Conservation (phyloP, 2,329 filamentous ascomycete genomes). For the Neopestalotiopsis clavispora region DNA sequence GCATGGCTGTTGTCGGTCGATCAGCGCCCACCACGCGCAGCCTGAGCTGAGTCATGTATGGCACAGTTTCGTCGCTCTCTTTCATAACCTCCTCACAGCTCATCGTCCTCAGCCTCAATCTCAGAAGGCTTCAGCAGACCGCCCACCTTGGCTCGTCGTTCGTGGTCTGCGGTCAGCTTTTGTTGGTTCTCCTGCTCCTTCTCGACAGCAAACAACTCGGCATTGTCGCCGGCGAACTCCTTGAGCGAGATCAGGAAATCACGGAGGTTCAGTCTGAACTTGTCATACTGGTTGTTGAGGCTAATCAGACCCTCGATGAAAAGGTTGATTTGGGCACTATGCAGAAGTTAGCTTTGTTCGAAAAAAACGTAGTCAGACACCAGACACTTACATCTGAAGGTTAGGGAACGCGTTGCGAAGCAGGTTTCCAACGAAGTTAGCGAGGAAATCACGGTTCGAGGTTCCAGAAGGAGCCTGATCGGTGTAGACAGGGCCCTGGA, state of each 20-base stretch:
- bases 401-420: slow-evolving; percentile 93
- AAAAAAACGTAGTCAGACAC: background rate
- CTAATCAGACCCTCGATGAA: slow-evolving; percentile 92
- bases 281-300: slow-evolving; percentile 85
- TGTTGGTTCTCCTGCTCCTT: slow-evolving; percentile 90
- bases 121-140: slow-evolving; percentile 97
- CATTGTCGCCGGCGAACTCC: slow-evolving; percentile 94
- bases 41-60: slow-evolving; percentile 38
- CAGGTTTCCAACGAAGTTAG: slow-evolving; percentile 83
- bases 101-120: slow-evolving; percentile 84
- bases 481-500: slow-evolving; percentile 88
- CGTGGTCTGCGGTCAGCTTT: slow-evolving; percentile 85
- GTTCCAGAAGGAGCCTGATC: slow-evolving; percentile 86
- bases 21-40: slow-evolving; percentile 22
- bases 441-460: slow-evolving; percentile 87
- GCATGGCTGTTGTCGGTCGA: slow-evolving; percentile 25
- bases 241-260: slow-evolving; percentile 98
- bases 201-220: slow-evolving; percentile 91
- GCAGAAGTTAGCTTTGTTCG: slow-evolving; percentile 39
- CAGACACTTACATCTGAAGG: slow-evolving; percentile 75
- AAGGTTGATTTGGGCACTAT: slow-evolving; percentile 80
- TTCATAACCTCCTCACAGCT: slow-evolving; percentile 82
- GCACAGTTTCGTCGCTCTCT: slow-evolving; percentile 64
- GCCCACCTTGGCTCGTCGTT: slow-evolving; percentile 92
- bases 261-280: slow-evolving; percentile 93